Percentiles rank a stretch among this genome's conserved stretches.
These are phyloP conservation scores for Colletotrichum destructivum DNA, from an alignment of 2,329 filamentous ascomycete species.

Conservation along the genomic window DNA sequence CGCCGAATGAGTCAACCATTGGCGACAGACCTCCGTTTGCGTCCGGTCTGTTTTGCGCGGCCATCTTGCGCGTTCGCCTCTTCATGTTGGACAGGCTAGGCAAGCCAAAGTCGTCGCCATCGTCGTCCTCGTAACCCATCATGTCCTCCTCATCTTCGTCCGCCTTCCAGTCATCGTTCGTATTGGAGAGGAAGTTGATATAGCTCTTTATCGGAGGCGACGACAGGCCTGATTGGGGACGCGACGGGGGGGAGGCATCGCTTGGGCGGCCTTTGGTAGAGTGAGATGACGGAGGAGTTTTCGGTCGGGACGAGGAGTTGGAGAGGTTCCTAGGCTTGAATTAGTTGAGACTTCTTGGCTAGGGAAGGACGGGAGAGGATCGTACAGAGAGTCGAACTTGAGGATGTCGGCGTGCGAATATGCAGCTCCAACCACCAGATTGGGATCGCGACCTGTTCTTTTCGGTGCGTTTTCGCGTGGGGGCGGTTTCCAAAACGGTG, in stretches of 20 bases:
- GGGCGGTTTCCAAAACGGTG: constrained; percentile 88
- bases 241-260: constrained; percentile 71
- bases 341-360: constrained; percentile 27
- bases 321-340: constrained; percentile 68
- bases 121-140: constrained; percentile 84
- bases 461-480: constrained; percentile 67
- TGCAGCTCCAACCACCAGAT: constrained; percentile 89
- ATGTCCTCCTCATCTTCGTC: constrained; percentile 83
- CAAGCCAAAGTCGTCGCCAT: constrained; percentile 95
- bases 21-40: constrained; percentile 52
- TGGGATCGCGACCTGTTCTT: constrained; percentile 72
- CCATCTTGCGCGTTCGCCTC: constrained; percentile 73
- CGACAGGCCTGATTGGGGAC: constrained; percentile 66
- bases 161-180: constrained; percentile 85
- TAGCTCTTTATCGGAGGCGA: constrained; percentile 82
- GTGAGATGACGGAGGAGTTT: constrained; percentile 79
- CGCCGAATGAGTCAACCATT: constrained; percentile 55
- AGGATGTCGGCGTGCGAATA: constrained; percentile 98
- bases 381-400: constrained; percentile 86
- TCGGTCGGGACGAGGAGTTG: constrained; percentile 75
- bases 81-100: constrained; percentile 95
- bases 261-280: constrained; percentile 67
- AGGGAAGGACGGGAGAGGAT: constrained; percentile 29
- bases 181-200: constrained; percentile 84
- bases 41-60: constrained; percentile 57